phyloP scores from a whole-genome alignment of 2,329 filamentous ascomycete genomes.

The Hysterium pulicare region DNA sequence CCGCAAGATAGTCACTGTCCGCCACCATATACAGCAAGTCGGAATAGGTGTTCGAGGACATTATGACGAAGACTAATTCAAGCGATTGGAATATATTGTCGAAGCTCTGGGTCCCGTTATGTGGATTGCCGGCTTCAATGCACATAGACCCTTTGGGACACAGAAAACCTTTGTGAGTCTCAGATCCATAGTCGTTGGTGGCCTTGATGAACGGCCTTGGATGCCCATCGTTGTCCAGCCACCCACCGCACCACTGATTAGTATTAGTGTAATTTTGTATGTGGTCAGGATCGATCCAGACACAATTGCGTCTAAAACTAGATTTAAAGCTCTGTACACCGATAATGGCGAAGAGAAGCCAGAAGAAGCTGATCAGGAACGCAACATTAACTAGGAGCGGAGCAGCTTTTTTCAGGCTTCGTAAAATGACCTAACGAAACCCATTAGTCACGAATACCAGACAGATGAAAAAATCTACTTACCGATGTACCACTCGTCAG shows the following conservation, averaged over 20 bases:
- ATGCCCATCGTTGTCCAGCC: conserved; percentile 54
- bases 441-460: conserved; percentile 6
- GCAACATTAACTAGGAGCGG: conserved; percentile 88
- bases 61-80: conserved; percentile 94
- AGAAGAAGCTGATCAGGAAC: conserved; percentile 94
- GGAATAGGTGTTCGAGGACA: conserved; percentile 96
- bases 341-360: conserved; percentile 94
- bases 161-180: conserved; percentile 74
- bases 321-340: conserved; percentile 87
- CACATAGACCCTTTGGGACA: conserved; percentile 83
- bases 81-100: conserved; percentile 91
- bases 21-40: conserved; percentile 93
- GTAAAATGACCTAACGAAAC: conserved; percentile 71
- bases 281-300: conserved; percentile 51
- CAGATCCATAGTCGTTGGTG: conserved; percentile 38
- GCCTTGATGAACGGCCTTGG: conserved; percentile 63
- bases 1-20: conserved; percentile 83
- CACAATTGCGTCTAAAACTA: conserved; percentile 48
- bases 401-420: conserved; percentile 92
- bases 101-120: conserved; percentile 83
- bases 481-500: conserved; percentile 91
- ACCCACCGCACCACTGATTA: conserved; percentile 82
- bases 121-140: conserved; percentile 74
- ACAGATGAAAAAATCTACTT: too few species aligned
- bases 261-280: conserved; percentile 52